Evolutionary conservation across 225 moss, liverwort and hornwort species (phyloP), one percentile per base, ranked within the genome.

Genomic region (Sphagnum tenellum): DNA sequence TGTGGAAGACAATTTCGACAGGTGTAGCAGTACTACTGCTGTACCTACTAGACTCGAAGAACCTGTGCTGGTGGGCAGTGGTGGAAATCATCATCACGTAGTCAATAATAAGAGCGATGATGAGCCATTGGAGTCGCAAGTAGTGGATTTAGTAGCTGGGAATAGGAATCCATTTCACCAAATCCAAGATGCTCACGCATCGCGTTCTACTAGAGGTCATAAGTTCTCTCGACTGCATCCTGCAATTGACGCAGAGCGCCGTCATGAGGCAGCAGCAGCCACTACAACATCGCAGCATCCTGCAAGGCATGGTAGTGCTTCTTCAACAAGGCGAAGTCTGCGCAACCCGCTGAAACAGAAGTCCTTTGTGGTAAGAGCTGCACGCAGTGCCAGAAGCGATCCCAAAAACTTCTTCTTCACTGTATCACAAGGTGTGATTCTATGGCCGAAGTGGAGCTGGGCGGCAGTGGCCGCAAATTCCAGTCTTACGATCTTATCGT

Each of bases 391-490:
- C 44, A 72, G 80, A 62, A 67, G 83, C 45, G 79, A 94, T 52
- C 87, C 91, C 0, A 47, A 70, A 55, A 81, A 76, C 60, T 94
- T 94, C 61, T 53, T 94, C 8, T 71, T 83, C 57, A 57, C 78
- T 74, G 66, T 84, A 69, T 10, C 87, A 56, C 77, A 77, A 49
- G 94, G 91, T 56, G 12, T 89, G 2, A 67, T 78, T 50, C 73
- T 89, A 78, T 94, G 91, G 91, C 94, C 94, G 2, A 83, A 78
- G 65, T 94, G 94, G 91, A 79, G 87, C 62, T 94, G 89, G 94
- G 64, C 77, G 1, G 68, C 91, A 2, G 73, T 87, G 64, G 79
- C 50, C 70, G 77, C 69, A 10, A 90, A 94, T 9, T 45, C 44
- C 10, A 80, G 60, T 63, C 70, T 94, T 73, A 77, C 74, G 1